A percentile compares a stretch with the other conserved stretches of the same genome.
Evolutionary conservation across 108 stramenopile genomes (phyloP).

Genomic region (Nitzschia sp.): DNA sequence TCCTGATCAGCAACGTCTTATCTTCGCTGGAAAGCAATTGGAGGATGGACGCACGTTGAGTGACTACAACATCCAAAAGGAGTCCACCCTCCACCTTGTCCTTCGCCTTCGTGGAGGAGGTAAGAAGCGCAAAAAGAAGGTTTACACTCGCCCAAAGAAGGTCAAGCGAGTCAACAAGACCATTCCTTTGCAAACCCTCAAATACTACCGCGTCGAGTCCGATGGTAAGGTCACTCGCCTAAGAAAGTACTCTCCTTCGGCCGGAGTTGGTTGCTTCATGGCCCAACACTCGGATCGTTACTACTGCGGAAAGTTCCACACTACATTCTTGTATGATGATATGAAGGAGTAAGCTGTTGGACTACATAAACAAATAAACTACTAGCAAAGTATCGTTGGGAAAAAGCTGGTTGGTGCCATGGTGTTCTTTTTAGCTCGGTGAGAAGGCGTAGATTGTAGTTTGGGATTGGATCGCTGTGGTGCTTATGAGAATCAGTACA

Average conservation of each 20-base stretch:
- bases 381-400: background rate
- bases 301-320: slow-evolving; percentile 98
- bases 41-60: slow-evolving; percentile 92
- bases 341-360: slow-evolving; percentile 80
- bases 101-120: slow-evolving; percentile 92
- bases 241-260: slow-evolving; percentile 93
- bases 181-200: slow-evolving; percentile 94
- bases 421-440: too few relatives aligned
- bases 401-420: too few relatives aligned
- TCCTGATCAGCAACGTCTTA: slow-evolving; percentile 95
- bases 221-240: slow-evolving; percentile 96
- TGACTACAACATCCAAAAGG: slow-evolving; percentile 99
- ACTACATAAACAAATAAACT: background rate
- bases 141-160: slow-evolving; percentile 99
- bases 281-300: slow-evolving; percentile 98
- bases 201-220: slow-evolving; percentile 98
- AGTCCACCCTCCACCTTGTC: slow-evolving; percentile 92
- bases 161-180: slow-evolving; percentile 91
- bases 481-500: too few relatives aligned
- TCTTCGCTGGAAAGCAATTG: slow-evolving; percentile 97
- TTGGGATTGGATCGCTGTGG: too few relatives aligned
- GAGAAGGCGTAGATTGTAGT: too few relatives aligned
- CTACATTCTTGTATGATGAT: slow-evolving; percentile 93
- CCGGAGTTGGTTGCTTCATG: slow-evolving; percentile 99
- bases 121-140: slow-evolving; percentile 98